Base-by-base conservation (phyloP, 345 rosid genomes). In the Corymbia maculata region DNA sequence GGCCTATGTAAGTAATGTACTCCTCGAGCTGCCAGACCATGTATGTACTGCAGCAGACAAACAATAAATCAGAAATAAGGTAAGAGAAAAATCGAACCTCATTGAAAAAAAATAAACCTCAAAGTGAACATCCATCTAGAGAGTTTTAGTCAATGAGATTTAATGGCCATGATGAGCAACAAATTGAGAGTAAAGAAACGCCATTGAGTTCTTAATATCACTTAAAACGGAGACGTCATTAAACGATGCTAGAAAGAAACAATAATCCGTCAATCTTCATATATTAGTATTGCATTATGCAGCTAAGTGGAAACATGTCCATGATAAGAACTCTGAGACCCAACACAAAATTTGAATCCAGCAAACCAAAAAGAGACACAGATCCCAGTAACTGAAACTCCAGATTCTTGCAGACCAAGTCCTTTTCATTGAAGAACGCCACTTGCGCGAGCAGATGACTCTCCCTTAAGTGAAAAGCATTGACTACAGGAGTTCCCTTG, bases 1-100 rank as follows among this genome's bases (percentile, higher is more conserved):
- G 99, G 97, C 86, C 93, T 93, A 89, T 98, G 99, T 86, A 98
- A 85, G 92, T 97, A 98, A 92, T 97, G 99, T 88, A 98, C 97
- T 92, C 99, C 99, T 68, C 95, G 91, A 32, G 99, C 99, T 90
- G 99, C 97, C 90, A 96, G 90, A 86, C 98, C 96, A 92, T 98
- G 99, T 88, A 97, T 90, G 88, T 98, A 98, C 99, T 97, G 98
- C 89, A 66, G 87, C 85, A 44, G 85, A 66, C 47, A 66, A n/a
- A 49, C 21, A 87, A 8, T 61, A 15, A 57, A 28, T 52, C 50
- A n/a, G 51, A 44, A n/a, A 61, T 42, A 49, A 75, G 26, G 13
- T 30, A 11, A 44, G 36, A 28, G 44, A 52, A 28, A 53, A 51
- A 51, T 7, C n/a, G 82, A 87, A 49, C 68, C 28, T 19, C 44